Evolutionary conservation across 495 filamentous ascomycete genomes (phyloP), one percentile per base, ranked within the genome.

Genomic region (Hypoxylon rickii): DNA sequence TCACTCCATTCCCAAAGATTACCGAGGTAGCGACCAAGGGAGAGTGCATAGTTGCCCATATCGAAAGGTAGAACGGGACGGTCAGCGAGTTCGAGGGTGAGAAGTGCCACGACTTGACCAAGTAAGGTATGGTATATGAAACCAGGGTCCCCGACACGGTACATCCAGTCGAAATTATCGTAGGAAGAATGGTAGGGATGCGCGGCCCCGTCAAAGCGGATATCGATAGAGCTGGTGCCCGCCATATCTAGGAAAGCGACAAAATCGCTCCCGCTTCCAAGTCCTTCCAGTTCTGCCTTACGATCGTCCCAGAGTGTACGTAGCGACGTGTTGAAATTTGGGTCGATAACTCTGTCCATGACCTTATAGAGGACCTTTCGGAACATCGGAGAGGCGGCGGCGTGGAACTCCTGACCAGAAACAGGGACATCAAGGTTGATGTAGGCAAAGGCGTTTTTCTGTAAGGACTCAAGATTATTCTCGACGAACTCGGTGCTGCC

Each of bases 401-500:
- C 94, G 42, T 79, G 77, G 64, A 98, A 93, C 1, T 84, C 71
- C 29, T 74, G 70, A 12, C 94, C 94, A 5, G 79, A 79, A 7
- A 96, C 88, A 22, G 86, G 93, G n/a, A 85, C 80, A 63, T 92
- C 95, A 38, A 98, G 86, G 66, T 98, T 98, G 55, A 98, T 75
- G 68, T 98, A 98, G 5, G 89, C 92, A 42, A 90, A 81, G 0
- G 86, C 89, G 15, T 92, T 74, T 38, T 76, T 78, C 26, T 83
- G 85, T 7, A 97, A 80, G 75, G 80, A 83, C 0, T 90, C 86
- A 0, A 96, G 76, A 53, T 95, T 88, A 36, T 95, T 89, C 73
- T 98, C 94, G 31, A 97, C 93, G 61, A 89, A 91, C 67, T 98
- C 95, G 16, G 95, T 97, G 7, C 90, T 94, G 11, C 94, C 94